A percentile compares a stretch with the other conserved stretches of the same genome.
These are phyloP conservation scores for Daldinia bambusicola DNA, from an alignment of 495 filamentous ascomycete genomes.

Conservation along the genomic window DNA sequence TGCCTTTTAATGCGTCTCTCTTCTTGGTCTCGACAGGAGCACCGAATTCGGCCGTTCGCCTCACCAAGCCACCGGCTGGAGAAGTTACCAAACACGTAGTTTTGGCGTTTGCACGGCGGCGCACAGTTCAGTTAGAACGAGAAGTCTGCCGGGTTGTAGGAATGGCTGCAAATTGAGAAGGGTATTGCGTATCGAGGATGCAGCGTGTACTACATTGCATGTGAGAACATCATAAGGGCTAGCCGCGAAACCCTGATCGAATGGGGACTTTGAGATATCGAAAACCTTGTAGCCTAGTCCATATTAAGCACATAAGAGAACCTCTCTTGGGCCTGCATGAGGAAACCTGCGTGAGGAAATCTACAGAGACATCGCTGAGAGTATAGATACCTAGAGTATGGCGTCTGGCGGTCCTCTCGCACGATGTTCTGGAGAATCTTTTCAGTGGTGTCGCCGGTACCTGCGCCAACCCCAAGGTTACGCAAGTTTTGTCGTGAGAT, in stretches of 20 bases:
- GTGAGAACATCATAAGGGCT: neutral
- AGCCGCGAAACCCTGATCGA: neutral
- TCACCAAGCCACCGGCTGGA: neutral
- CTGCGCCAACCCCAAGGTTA: neutral
- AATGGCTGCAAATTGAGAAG: neutral
- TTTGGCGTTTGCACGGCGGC: neutral
- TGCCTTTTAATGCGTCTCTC: constrained; percentile 30
- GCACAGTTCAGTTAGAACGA: neutral
- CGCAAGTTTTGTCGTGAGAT: neutral
- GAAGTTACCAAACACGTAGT: neutral
- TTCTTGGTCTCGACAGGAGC: constrained; percentile 60
- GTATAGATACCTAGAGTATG: neutral
- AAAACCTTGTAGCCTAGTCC: constrained; percentile 5
- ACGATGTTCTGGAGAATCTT: neutral
- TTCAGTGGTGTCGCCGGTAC: neutral
- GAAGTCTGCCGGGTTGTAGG: neutral
- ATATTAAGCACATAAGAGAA: neutral
- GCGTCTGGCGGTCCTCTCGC: neutral
- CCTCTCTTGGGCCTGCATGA: neutral
- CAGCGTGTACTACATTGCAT: neutral
- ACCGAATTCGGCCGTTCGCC: constrained; percentile 48
- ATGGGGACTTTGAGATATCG: constrained; percentile 1
- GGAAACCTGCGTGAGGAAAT: neutral
- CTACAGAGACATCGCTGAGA: neutral
- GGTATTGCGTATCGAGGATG: neutral